These are phyloP conservation scores for Inonotus obliquus DNA, from an alignment of 1,284 basidiomycete genomes.

Conservation along the genomic window DNA sequence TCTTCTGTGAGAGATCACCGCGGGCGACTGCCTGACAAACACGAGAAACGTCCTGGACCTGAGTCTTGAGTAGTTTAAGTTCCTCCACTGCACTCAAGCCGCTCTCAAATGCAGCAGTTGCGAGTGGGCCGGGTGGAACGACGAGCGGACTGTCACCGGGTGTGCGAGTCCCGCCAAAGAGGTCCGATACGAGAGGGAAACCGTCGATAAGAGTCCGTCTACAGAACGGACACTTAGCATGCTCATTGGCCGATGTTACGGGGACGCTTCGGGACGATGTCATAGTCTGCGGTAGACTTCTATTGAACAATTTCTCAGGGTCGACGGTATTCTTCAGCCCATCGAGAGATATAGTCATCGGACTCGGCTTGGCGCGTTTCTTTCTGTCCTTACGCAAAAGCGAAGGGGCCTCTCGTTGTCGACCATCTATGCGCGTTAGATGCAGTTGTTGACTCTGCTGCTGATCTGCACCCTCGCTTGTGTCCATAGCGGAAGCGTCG, in stretches of 20 bases:
- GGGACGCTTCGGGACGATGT: slow-evolving; percentile 37
- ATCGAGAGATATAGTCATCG: slow-evolving; percentile 39
- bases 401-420: slow-evolving; percentile 23
- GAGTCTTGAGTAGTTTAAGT: slow-evolving; percentile 77
- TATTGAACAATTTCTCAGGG: slow-evolving; percentile 26
- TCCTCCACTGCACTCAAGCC: slow-evolving; percentile 74
- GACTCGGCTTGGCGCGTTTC: slow-evolving; percentile 23
- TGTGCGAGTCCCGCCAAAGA: slow-evolving; percentile 26
- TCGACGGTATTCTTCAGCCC: slow-evolving; percentile 38
- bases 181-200: slow-evolving; percentile 20
- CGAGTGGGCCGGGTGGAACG: slow-evolving; percentile 52
- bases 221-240: slow-evolving; percentile 45
- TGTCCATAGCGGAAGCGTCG: slow-evolving; percentile 6
- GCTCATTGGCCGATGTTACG: slow-evolving; percentile 36
- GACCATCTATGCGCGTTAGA: slow-evolving; percentile 19
- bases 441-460: neutral
- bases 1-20: slow-evolving; percentile 94
- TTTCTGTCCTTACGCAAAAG: slow-evolving; percentile 1
- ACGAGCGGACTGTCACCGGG: slow-evolving; percentile 41
- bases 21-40: slow-evolving; percentile 96
- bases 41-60: slow-evolving; percentile 86
- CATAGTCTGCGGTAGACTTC: slow-evolving; percentile 23
- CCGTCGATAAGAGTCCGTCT: slow-evolving; percentile 39
- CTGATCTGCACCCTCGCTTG: neutral
- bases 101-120: slow-evolving; percentile 55